Conservation (phyloP, 23 red algal species). For the Pyropia haitanensis region DNA sequence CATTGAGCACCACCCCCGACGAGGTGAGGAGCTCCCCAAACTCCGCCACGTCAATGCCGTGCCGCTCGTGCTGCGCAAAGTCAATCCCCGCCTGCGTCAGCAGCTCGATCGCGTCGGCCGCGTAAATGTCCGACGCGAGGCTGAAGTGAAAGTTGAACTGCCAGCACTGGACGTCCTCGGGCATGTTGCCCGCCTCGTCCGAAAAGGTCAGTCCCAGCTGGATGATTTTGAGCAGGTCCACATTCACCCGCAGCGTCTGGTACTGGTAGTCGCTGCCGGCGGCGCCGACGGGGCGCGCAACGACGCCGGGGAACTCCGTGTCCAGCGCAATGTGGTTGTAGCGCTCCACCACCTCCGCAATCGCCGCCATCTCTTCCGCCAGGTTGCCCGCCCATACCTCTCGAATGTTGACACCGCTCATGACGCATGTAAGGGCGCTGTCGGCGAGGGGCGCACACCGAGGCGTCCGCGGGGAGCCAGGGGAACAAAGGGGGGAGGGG, state of each 20-base stretch:
- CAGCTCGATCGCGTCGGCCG: constrained; percentile 81
- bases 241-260: constrained; percentile 78
- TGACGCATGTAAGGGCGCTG: too few species aligned
- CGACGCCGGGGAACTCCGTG: constrained; percentile 96
- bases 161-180: constrained; percentile 62
- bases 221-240: constrained; percentile 87
- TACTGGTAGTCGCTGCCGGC: constrained; percentile 61
- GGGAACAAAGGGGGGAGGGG: too few species aligned
- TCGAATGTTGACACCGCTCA: constrained; percentile 17
- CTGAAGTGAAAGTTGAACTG: constrained; percentile 96
- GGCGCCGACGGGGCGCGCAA: constrained; percentile 66
- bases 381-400: constrained; percentile 90
- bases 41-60: constrained; percentile 73
- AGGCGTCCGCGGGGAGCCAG: too few species aligned
- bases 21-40: constrained; percentile 91
- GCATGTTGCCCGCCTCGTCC: constrained; percentile 55
- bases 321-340: constrained; percentile 90
- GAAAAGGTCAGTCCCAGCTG: constrained; percentile 75
- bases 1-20: constrained; percentile 85
- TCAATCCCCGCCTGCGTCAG: constrained; percentile 76
- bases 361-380: constrained; percentile 60
- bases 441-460: too few species aligned
- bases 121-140: constrained; percentile 69
- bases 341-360: constrained; percentile 51
- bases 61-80: constrained; percentile 68